Evolutionary conservation across 805 yeast genomes (phyloP).

Genomic region (Barnettozyma siamensis): DNA sequence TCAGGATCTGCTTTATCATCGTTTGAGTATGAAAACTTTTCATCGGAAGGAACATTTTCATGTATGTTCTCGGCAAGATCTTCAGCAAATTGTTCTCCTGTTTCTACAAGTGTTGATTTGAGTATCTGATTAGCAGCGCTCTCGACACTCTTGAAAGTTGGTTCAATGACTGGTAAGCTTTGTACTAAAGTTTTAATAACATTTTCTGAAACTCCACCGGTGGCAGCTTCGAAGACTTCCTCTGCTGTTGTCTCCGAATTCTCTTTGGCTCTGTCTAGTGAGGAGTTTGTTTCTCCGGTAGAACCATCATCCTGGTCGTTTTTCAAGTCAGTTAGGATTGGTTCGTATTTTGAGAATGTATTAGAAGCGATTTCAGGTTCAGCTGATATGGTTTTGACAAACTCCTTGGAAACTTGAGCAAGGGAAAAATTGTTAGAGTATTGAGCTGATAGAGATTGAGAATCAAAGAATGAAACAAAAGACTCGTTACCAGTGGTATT

Average conservation of each 20-base stretch:
- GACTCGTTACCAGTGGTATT: conserved; percentile 7
- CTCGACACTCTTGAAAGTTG: background rate
- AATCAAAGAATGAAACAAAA: conserved; percentile 19
- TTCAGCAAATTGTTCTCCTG: conserved; percentile 7
- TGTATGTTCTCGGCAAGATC: too few species aligned
- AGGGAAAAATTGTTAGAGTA: conserved; percentile 6
- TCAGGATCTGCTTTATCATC: too few species aligned
- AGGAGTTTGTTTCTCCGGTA: background rate
- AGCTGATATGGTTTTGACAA: conserved; percentile 8
- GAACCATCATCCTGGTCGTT: background rate
- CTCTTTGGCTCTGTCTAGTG: background rate
- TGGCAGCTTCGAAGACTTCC: conserved; percentile 10
- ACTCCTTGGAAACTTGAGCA: conserved; percentile 14
- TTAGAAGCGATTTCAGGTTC: background rate
- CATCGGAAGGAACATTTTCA: too few species aligned
- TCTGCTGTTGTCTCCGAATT: background rate
- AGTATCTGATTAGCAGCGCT: conserved; percentile 3
- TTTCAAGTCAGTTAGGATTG: background rate
- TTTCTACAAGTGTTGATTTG: conserved; percentile 8
- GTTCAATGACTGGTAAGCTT: background rate
- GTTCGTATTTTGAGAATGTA: too few species aligned
- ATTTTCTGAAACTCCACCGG: conserved; percentile 12
- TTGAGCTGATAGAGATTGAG: background rate
- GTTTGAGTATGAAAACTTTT: too few species aligned
- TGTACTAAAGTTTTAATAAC: conserved; percentile 3